Evolutionary conservation across 345 rosid genomes (phyloP), one percentile per base, ranked within the genome.

Genomic region (Gynandropsis gynandra): DNA sequence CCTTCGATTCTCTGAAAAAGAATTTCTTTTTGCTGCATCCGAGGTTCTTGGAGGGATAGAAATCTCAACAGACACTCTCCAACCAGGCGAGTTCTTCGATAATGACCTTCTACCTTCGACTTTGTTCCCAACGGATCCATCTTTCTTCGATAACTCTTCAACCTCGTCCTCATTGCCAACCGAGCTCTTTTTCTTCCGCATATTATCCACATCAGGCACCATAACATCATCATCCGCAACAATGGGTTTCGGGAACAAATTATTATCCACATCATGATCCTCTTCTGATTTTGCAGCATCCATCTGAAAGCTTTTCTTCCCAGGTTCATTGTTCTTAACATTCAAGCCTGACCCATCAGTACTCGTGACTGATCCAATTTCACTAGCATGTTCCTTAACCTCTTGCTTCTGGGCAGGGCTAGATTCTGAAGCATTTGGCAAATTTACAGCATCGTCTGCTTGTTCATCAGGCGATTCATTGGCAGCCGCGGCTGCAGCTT

Each of bases 401-500:
- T 24, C 29, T 24, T 24, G 29, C 2, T 24, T 24, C 5, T 24
- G 29, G 5, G 5, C 4, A 24, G 29, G 29, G 29, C 4, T 24
- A 5, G 29, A 24, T 24, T 24, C 29, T 24, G 29, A 24, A 24
- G 29, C 4, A 24, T 24, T 24, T 24, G 29, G 29, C 29, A 5
- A 24, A 24, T 2, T 5, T 24, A 5, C 29, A 24, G 29, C 2
- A 24, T 24, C 29, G 1, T 49, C 15, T 7, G 64, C 39, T 34
- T 65, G 65, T 34, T 59, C 60, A 32, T 40, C 12, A 0, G 65
- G 29, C 29, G 29, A 24, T 24, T 24, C 29, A 24, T 24, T 24
- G 2, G 29, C 5, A 5, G 29, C 29, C 29, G 29, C 2, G 29
- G 29, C 20, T 37, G 88, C 86, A 1, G 85, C 85, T 20, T 85